Evolutionary conservation across 164 flowering plant species (phyloP).

Genomic region (Stephania japonica): DNA sequence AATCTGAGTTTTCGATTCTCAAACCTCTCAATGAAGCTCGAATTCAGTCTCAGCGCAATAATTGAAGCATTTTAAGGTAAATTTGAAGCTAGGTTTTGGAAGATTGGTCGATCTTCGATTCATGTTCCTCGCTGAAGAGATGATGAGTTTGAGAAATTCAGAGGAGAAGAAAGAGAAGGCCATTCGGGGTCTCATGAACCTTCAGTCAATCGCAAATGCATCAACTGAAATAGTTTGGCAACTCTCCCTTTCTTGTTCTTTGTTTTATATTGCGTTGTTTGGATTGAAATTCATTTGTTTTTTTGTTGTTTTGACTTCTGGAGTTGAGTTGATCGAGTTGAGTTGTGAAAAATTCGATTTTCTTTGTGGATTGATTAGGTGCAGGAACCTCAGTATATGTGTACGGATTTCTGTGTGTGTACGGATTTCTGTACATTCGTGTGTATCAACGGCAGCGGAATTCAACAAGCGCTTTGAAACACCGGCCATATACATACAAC

Average conservation of each 20-base stretch:
- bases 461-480: conserved; percentile 75
- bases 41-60: background rate
- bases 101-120: too few relatives aligned
- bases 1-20: background rate
- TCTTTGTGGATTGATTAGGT: conserved; percentile 13
- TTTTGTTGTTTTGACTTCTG: too few relatives aligned
- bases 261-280: background rate
- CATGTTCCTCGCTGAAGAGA: too few relatives aligned
- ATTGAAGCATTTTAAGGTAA: background rate
- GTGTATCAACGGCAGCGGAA: conserved; percentile 79
- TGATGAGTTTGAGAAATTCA: conserved; percentile 75
- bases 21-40: background rate
- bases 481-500: too few relatives aligned
- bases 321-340: too few relatives aligned
- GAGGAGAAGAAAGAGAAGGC: conserved; percentile 96
- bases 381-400: conserved; percentile 97
- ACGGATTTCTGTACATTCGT: conserved; percentile 84
- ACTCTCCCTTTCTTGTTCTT: background rate
- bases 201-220: conserved; percentile 97
- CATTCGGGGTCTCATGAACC: conserved; percentile 94
- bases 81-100: background rate
- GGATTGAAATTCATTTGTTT: too few relatives aligned
- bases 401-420: too few relatives aligned
- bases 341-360: background rate
- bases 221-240: conserved; percentile 88